phyloP scores from a whole-genome alignment of 805 yeast species.

The Hemisphaericaspora nanyangensis region DNA sequence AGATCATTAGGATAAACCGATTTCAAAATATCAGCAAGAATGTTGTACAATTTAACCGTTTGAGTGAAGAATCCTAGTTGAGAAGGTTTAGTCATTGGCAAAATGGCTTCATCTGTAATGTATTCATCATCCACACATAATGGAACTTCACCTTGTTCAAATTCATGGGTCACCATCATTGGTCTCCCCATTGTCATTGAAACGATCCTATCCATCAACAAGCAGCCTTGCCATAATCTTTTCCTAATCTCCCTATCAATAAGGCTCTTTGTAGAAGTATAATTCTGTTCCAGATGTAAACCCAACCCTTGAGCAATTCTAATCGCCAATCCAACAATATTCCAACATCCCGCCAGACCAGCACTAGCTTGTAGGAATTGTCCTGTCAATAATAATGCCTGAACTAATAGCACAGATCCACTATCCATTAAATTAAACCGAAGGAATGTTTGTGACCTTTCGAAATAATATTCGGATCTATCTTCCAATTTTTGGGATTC shows the following conservation, averaged over 20 bases:
- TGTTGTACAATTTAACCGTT: slow-evolving; percentile 14
- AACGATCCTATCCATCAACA: slow-evolving; percentile 19
- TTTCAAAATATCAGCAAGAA: slow-evolving; percentile 15
- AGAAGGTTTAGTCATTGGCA: slow-evolving; percentile 11
- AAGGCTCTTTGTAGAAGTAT: slow-evolving; percentile 3
- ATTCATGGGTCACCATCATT: slow-evolving; percentile 14
- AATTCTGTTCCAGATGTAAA: slow-evolving; percentile 8
- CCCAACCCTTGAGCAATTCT: slow-evolving; percentile 13
- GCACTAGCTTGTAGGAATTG: slow-evolving; percentile 22
- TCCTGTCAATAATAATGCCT: slow-evolving; percentile 18
- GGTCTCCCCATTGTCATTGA: slow-evolving; percentile 23
- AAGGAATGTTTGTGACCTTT: slow-evolving; percentile 15
- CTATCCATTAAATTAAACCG: slow-evolving; percentile 17
- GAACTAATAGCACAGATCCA: slow-evolving; percentile 19
- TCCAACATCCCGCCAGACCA: slow-evolving; percentile 18
- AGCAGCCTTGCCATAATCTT: slow-evolving; percentile 23
- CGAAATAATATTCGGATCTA: slow-evolving; percentile 15
- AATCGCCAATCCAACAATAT: slow-evolving; percentile 11
- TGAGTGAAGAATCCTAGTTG: slow-evolving; percentile 13
- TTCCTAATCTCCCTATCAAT: slow-evolving; percentile 19
- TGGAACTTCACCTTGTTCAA: slow-evolving; percentile 12
- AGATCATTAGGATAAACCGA: slow-evolving; percentile 9
- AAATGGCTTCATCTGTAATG: slow-evolving; percentile 11
- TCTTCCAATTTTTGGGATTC: slow-evolving; percentile 4
- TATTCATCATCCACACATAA: slow-evolving; percentile 15